Evolutionary conservation across 2,329 filamentous ascomycete species (phyloP), one percentile per base, ranked within the genome.

Genomic region (Beauveria caledonica): DNA sequence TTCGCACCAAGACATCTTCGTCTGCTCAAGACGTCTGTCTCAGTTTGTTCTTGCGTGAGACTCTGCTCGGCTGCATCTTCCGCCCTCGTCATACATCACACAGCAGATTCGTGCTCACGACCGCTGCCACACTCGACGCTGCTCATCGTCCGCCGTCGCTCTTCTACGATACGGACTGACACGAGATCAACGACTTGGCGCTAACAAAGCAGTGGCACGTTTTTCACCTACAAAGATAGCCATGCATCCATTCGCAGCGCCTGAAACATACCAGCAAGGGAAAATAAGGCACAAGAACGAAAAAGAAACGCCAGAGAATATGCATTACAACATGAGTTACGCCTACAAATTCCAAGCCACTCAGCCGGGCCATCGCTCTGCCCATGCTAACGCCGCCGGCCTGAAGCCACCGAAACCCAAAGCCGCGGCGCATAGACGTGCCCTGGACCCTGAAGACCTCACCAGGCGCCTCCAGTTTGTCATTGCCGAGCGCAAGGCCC

Each of bases 381-480:
- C 29, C 25, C 60, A 46, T 48, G 52, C 17, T 15, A n/a, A 17
- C 21, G n/a, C 8, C 6, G 23, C 48, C 42, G 29, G 40, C 33
- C 11, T 53, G 11, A 60, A 49, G 50, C 60, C 58, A 39, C 60
- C 55, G 1, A 65, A 63, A 21, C 60, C 62, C 25, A 63, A 62
- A 67, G 45, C 62, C 66, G 13, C 64, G 68, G 25, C 65, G 8
- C 57, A 57, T 5, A 23, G 48, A 11, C 65, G 69, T 36, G 70
- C 73, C 2, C 70, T 86, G 50, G 82, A 86, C 62, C 74, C 84
- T 0, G 76, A 80, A 29, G 83, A 86, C 60, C 70, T 86, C 29
- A 76, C 77, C 11, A 76, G 78, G 36, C 78, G 82, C 19, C 74
- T 86, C 25, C 74, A 75, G 53, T 64, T 76, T 11, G 78, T 86